A percentile compares a stretch with the other conserved stretches of the same genome.
These are phyloP conservation scores for Penicillium carneum DNA, from an alignment of 2,329 filamentous ascomycete genomes.

Conservation along the genomic window DNA sequence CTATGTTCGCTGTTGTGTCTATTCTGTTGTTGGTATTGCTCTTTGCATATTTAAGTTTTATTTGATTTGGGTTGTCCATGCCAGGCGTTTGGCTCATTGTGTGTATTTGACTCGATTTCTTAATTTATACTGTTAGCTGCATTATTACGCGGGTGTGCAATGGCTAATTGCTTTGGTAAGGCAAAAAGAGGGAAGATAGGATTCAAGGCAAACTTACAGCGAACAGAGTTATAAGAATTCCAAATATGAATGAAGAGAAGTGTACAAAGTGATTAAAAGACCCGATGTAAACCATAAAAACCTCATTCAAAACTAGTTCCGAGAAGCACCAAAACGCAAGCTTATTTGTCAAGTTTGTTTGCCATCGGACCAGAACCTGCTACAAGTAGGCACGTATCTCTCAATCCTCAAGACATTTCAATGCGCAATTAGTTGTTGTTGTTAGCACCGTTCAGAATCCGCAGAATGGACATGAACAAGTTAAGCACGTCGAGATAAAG, in stretches of 20 bases:
- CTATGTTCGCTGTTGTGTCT: not conserved
- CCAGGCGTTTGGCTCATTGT: conserved; percentile 13
- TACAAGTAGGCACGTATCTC: not conserved
- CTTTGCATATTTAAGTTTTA: not conserved
- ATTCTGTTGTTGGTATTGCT: not conserved
- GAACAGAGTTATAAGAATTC: not conserved
- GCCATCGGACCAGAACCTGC: not conserved
- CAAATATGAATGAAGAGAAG: not conserved
- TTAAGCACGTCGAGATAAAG: conserved; percentile 97
- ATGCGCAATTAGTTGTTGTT: conserved; percentile 75
- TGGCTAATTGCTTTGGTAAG: not conserved
- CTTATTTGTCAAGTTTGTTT: not conserved
- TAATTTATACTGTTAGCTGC: not conserved
- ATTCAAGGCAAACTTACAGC: not conserved
- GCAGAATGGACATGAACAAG: conserved; percentile 91
- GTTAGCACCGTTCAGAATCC: conserved; percentile 89
- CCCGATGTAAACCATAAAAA: not conserved
- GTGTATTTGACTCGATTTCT: conserved; percentile 4
- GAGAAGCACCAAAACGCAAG: conserved; percentile 14
- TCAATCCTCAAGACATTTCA: not conserved
- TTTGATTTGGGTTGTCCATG: not conserved
- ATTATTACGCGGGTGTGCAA: not conserved
- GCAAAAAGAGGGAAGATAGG: not conserved
- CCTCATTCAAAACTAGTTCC: conserved; percentile 9
- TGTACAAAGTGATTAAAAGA: not conserved